Evolutionary conservation across 768 basidiomycete species (phyloP).

Genomic region (Cystofilobasidium bisporidii): DNA sequence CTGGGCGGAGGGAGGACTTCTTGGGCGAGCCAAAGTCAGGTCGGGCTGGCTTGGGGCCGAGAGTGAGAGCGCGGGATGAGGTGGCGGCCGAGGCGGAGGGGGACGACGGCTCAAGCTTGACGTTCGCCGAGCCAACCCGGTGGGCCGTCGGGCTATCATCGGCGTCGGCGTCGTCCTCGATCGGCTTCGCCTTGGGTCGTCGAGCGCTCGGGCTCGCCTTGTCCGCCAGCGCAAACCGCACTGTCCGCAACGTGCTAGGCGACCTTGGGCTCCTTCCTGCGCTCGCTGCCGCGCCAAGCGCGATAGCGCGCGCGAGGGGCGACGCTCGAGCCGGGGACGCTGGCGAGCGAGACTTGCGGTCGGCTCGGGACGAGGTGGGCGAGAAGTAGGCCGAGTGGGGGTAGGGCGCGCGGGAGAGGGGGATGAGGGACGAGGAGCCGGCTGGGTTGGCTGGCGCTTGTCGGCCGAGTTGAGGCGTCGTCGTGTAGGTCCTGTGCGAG

Average conservation of each 20-base stretch:
- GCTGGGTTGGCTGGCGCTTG: too few relatives aligned
- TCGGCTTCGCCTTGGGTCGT: too few relatives aligned
- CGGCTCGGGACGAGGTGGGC: neutral
- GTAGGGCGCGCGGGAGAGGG: neutral
- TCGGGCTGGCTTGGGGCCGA: neutral
- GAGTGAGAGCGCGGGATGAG: neutral
- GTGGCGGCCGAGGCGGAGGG: neutral
- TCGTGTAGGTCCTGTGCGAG: too few relatives aligned
- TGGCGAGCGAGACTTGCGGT: slow-evolving; percentile 22
- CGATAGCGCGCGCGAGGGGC: neutral
- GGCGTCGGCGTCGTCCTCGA: too few relatives aligned
- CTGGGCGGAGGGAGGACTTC: too few relatives aligned
- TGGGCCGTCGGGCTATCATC: neutral
- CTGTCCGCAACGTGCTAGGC: neutral
- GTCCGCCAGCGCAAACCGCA: neutral
- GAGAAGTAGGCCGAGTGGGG: slow-evolving; percentile 11
- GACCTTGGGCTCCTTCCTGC: neutral
- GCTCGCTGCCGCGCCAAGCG: neutral
- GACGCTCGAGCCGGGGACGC: slow-evolving; percentile 5
- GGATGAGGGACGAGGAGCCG: neutral
- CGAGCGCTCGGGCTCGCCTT: neutral
- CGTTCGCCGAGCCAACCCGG: neutral
- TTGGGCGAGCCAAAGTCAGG: neutral
- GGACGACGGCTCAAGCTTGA: neutral
- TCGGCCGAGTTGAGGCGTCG: too few relatives aligned